Percentiles rank a stretch among this genome's conserved stretches.
Evolutionary conservation across 306 rosid species (phyloP).

Genomic region (Purshia tridentata): DNA sequence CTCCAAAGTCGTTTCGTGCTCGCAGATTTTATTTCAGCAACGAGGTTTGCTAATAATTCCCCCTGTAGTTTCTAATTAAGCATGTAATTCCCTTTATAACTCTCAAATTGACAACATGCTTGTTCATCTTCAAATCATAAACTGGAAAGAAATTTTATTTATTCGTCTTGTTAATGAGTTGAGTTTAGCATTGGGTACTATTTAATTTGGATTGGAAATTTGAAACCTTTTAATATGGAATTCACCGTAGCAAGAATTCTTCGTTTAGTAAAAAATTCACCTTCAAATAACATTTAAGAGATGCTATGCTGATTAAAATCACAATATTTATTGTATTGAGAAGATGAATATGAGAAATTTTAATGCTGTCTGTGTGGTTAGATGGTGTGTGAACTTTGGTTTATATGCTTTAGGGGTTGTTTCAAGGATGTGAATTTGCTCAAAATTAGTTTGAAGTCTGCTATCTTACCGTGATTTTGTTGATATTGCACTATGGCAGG

Average conservation of each 20-base stretch:
- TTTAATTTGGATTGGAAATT: neutral
- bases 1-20: conserved; percentile 81
- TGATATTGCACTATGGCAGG: conserved; percentile 44
- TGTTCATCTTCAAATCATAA: neutral
- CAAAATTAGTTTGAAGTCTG: neutral
- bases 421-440: neutral
- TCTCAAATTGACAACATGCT: neutral
- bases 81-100: neutral
- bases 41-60: conserved; percentile 51
- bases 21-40: conserved; percentile 78
- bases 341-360: neutral
- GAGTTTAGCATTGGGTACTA: neutral
- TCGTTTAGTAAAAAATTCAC: neutral
- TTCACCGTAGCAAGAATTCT: neutral
- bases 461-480: neutral
- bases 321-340: neutral
- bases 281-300: neutral
- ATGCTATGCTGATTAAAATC: neutral
- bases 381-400: neutral
- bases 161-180: neutral
- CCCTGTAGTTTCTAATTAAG: neutral
- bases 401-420: neutral
- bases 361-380: neutral
- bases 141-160: neutral
- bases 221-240: neutral